Percentiles rank a stretch among this genome's conserved stretches.
phyloP scores from a whole-genome alignment of 2,329 filamentous ascomycete species.

The Exophiala viscosa region DNA sequence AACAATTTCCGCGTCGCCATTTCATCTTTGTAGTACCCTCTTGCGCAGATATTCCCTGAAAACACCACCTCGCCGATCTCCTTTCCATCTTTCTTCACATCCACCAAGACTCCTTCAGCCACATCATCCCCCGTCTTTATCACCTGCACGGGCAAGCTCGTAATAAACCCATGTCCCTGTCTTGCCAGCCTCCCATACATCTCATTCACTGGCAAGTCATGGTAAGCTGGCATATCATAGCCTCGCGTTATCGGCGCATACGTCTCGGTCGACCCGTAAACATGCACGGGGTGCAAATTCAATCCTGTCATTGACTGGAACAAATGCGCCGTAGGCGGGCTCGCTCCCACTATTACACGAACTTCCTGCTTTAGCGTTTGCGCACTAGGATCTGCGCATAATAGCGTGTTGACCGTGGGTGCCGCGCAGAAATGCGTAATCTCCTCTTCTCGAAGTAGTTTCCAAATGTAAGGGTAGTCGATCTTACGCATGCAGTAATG shows the following conservation, averaged over 20 bases:
- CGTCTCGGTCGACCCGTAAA: slow-evolving; percentile 83
- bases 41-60: slow-evolving; percentile 83
- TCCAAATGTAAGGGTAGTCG: slow-evolving; percentile 91
- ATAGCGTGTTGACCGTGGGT: slow-evolving; percentile 90
- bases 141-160: slow-evolving; percentile 73
- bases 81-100: slow-evolving; percentile 66
- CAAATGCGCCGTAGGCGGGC: slow-evolving; percentile 80
- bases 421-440: slow-evolving; percentile 96
- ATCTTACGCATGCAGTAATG: slow-evolving; percentile 96
- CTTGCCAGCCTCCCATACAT: slow-evolving; percentile 88
- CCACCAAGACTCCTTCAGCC: slow-evolving; percentile 55
- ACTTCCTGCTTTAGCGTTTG: slow-evolving; percentile 66
- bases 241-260: slow-evolving; percentile 96
- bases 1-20: slow-evolving; percentile 85
- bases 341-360: slow-evolving; percentile 86
- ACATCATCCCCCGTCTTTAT: slow-evolving; percentile 66
- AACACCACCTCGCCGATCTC: slow-evolving; percentile 86
- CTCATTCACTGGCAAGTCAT: slow-evolving; percentile 66
- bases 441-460: slow-evolving; percentile 74
- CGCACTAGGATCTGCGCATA: slow-evolving; percentile 77
- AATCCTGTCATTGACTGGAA: slow-evolving; percentile 88
- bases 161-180: slow-evolving; percentile 88
- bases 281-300: slow-evolving; percentile 87
- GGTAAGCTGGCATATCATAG: slow-evolving; percentile 82
- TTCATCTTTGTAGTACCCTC: slow-evolving; percentile 86